Evolutionary conservation across 257 asterid genomes (phyloP).

Genomic region (Avicennia marina): DNA sequence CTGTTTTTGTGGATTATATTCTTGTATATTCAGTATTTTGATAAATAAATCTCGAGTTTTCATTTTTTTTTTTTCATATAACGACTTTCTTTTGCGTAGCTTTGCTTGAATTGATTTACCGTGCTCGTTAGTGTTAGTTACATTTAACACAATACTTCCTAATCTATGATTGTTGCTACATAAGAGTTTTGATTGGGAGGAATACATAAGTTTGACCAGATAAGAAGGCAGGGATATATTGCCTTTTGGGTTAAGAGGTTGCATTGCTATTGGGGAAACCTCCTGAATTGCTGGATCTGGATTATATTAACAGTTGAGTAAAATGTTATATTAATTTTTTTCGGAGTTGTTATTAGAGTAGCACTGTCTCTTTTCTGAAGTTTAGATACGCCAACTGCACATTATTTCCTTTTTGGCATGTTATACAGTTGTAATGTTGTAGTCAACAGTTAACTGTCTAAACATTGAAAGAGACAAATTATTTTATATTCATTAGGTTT

Average conservation of each 20-base stretch:
- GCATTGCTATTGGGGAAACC: constrained; percentile 51
- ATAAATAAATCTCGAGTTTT: neutral
- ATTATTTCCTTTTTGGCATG: too few relatives aligned
- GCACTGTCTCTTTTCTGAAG: too few relatives aligned
- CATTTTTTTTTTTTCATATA: neutral
- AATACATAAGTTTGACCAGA: constrained; percentile 18
- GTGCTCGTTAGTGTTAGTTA: neutral
- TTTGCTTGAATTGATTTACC: neutral
- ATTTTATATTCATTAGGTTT: too few relatives aligned
- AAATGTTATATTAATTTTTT: too few relatives aligned
- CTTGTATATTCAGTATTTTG: neutral
- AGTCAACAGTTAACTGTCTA: too few relatives aligned
- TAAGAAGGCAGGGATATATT: constrained; percentile 45
- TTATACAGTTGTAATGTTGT: too few relatives aligned
- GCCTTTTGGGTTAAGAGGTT: constrained; percentile 30
- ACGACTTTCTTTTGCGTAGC: too few relatives aligned
- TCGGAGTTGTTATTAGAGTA: too few relatives aligned
- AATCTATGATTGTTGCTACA: neutral
- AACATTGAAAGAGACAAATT: too few relatives aligned
- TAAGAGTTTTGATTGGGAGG: neutral
- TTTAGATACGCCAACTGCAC: too few relatives aligned
- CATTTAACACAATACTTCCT: neutral
- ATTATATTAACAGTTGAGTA: too few relatives aligned
- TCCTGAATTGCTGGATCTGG: too few relatives aligned
- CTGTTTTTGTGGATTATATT: neutral